A percentile compares a stretch with the other conserved stretches of the same genome.
Conservation (phyloP, 163 green algal species). For the Chlorella variabilis region DNA sequence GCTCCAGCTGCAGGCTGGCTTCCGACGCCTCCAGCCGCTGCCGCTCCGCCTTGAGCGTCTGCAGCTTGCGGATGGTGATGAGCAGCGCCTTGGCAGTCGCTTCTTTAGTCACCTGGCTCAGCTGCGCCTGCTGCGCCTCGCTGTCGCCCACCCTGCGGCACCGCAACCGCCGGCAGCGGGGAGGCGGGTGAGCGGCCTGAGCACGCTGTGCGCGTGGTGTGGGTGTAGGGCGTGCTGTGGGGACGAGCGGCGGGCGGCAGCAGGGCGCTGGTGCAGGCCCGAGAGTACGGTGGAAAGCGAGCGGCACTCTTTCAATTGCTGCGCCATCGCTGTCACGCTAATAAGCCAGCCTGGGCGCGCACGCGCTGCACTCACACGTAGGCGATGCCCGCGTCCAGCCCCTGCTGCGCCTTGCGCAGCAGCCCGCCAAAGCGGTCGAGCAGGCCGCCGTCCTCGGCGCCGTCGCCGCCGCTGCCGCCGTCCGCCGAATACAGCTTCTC, state of each 20-base stretch:
- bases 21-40: constrained; percentile 1
- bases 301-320: neutral
- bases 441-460: neutral
- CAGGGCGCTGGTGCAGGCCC: neutral
- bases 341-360: too few relatives aligned
- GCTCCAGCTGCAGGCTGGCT: neutral
- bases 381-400: constrained; percentile 32
- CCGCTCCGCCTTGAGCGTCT: constrained; percentile 25
- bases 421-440: constrained; percentile 27
- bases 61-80: constrained; percentile 39
- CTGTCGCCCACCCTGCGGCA: constrained; percentile 25
- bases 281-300: too few relatives aligned
- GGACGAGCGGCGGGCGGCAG: neutral
- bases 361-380: constrained; percentile 37
- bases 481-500: constrained; percentile 27
- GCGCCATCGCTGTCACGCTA: too few relatives aligned
- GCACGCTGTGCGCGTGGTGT: neutral
- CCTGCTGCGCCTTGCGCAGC: constrained; percentile 26
- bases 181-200: neutral
- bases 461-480: neutral
- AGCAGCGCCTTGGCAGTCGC: constrained; percentile 42
- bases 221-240: neutral
- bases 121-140: constrained; percentile 12
- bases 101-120: constrained; percentile 30
- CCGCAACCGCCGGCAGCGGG: neutral